Conservation (phyloP, 129 eudicot genomes). For the Ambrosia artemisiifolia region DNA sequence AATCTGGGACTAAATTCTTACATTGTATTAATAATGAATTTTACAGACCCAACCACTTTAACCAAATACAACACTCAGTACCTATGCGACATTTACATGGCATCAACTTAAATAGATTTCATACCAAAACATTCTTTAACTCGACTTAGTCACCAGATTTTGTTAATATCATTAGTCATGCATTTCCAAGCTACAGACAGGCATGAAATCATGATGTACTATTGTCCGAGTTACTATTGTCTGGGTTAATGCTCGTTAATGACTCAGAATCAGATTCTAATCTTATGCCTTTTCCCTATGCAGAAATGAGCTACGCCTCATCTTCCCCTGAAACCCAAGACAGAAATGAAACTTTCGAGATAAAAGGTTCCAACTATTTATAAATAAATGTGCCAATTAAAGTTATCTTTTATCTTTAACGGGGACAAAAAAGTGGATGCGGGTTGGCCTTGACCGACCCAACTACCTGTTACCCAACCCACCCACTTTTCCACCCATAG, state of each 20-base stretch:
- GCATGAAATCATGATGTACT: constrained; percentile 7
- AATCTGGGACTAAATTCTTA: no score
- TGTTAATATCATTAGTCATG: neutral
- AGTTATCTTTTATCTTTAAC: neutral
- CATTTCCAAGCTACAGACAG: constrained; percentile 1
- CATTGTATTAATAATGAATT: no score
- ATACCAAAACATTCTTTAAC: neutral
- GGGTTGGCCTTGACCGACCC: neutral
- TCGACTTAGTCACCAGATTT: neutral
- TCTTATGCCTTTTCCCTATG: constrained; percentile 80
- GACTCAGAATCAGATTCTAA: constrained; percentile 17
- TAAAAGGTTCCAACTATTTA: no score
- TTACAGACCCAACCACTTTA: neutral
- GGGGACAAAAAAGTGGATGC: no score
- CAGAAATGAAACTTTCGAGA: neutral
- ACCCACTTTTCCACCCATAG: neutral
- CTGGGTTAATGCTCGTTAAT: no score
- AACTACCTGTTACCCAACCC: no score
- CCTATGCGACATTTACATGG: constrained; percentile 6
- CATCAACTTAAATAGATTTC: neutral
- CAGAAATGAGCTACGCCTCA: constrained; percentile 92
- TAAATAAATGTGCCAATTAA: neutral
- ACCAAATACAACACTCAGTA: neutral
- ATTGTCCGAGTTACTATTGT: neutral
- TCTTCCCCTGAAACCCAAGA: constrained; percentile 67